A percentile compares a stretch with the other conserved stretches of the same genome.
Evolutionary conservation across 176 grass and related monocot species (phyloP).

Genomic region (Eragrostis nindensis): DNA sequence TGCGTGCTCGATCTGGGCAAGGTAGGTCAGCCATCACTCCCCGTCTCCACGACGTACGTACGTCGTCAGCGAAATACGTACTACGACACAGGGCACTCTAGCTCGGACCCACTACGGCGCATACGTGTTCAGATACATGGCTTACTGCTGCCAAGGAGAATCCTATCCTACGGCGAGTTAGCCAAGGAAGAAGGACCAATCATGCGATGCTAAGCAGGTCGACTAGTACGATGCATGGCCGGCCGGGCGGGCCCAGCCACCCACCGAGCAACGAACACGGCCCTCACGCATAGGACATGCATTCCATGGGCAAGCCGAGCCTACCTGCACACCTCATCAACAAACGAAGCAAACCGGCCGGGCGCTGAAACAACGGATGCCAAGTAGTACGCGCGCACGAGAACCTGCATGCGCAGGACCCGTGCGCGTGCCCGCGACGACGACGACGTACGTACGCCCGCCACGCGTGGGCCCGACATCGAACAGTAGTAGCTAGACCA

Average conservation of each 20-base stretch:
- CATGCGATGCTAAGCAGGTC: neutral
- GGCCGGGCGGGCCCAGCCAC: conserved; percentile 3
- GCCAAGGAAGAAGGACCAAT: neutral
- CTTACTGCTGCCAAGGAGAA: neutral
- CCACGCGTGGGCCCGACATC: neutral
- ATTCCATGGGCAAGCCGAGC: neutral
- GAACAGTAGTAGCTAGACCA: neutral
- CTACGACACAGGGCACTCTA: too few species aligned
- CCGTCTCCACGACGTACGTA: too few species aligned
- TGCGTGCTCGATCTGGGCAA: conserved; percentile 26
- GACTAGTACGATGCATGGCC: neutral
- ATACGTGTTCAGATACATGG: too few species aligned
- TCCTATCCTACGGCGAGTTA: neutral
- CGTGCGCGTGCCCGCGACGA: too few species aligned
- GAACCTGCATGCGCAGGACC: conserved; percentile 1
- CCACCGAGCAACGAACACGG: neutral
- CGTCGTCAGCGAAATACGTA: too few species aligned
- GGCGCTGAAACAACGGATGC: neutral
- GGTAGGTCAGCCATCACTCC: neutral
- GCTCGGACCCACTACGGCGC: too few species aligned
- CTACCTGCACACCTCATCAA: neutral
- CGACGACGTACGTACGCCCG: too few species aligned
- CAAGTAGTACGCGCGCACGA: neutral
- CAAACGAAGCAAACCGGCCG: neutral
- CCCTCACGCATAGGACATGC: neutral